Conservation (phyloP, 176 grass and related monocot genomes). For the Tillandsia leiboldiana region DNA sequence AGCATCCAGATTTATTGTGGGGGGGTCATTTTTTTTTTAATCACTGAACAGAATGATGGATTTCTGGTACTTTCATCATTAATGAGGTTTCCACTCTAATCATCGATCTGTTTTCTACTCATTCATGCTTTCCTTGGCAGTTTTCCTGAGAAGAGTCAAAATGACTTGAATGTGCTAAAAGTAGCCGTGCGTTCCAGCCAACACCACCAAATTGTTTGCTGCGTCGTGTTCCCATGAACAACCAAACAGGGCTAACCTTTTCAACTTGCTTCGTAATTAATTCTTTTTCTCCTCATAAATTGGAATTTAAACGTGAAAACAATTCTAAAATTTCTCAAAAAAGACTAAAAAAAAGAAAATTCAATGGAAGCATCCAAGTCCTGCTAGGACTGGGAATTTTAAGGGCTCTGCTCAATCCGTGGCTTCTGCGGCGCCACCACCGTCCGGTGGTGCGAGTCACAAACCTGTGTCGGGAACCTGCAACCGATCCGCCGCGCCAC, state of each 20-base stretch:
- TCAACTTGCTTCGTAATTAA: background rate
- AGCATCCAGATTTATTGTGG: too few relatives aligned
- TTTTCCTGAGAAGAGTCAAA: too few relatives aligned
- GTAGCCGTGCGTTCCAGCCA: background rate
- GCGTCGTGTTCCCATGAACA: background rate
- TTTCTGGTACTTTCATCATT: too few relatives aligned
- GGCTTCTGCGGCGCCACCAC: slow-evolving; percentile 60
- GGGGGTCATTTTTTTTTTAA: too few relatives aligned
- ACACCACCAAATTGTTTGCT: background rate
- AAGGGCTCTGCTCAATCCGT: slow-evolving; percentile 63
- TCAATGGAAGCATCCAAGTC: slow-evolving; percentile 26
- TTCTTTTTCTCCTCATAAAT: background rate
- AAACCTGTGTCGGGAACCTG: slow-evolving; percentile 87
- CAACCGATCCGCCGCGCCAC: slow-evolving; percentile 68
- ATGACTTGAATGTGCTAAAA: too few relatives aligned
- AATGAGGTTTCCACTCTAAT: too few relatives aligned
- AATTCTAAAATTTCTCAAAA: slow-evolving; percentile 37
- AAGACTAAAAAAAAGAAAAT: slow-evolving; percentile 26
- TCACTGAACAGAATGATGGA: too few relatives aligned
- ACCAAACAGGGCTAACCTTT: background rate
- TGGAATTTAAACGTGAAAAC: slow-evolving; percentile 7
- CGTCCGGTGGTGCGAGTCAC: slow-evolving; percentile 70
- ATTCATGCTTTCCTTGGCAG: too few relatives aligned
- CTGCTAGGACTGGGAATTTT: slow-evolving; percentile 13
- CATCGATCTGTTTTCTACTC: too few relatives aligned